These are phyloP conservation scores for Przewalskia tangutica DNA, from an alignment of 257 asterid species.

Conservation along the genomic window DNA sequence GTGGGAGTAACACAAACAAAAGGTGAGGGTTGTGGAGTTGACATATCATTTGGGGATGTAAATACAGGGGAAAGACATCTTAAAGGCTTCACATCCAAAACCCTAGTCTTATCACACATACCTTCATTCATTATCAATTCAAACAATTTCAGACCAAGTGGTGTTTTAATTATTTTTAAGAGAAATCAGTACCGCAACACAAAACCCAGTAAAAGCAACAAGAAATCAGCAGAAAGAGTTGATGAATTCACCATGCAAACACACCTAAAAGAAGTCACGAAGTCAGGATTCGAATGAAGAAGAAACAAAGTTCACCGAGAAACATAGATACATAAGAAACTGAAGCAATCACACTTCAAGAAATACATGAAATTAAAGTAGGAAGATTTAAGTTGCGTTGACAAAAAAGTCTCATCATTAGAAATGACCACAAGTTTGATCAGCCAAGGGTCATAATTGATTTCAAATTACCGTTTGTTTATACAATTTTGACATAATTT, in stretches of 20 bases:
- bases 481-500: too few relatives aligned
- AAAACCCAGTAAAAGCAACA: background rate
- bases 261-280: background rate
- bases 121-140: too few relatives aligned
- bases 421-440: too few relatives aligned
- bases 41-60: constrained; percentile 44
- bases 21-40: constrained; percentile 56
- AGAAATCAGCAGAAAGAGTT: background rate
- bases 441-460: too few relatives aligned
- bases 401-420: too few relatives aligned
- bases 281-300: background rate
- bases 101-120: constrained; percentile 53
- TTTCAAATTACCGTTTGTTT: too few relatives aligned
- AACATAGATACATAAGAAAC: background rate
- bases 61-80: constrained; percentile 72
- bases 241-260: background rate
- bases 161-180: too few relatives aligned
- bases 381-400: too few relatives aligned
- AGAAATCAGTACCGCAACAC: background rate
- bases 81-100: constrained; percentile 66
- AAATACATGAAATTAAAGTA: background rate
- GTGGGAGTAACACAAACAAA: constrained; percentile 77
- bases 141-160: too few relatives aligned
- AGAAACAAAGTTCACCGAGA: background rate
- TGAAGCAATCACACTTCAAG: background rate